These are phyloP conservation scores for Gossypium herbaceum DNA, from an alignment of 345 rosid genomes.

Conservation along the genomic window DNA sequence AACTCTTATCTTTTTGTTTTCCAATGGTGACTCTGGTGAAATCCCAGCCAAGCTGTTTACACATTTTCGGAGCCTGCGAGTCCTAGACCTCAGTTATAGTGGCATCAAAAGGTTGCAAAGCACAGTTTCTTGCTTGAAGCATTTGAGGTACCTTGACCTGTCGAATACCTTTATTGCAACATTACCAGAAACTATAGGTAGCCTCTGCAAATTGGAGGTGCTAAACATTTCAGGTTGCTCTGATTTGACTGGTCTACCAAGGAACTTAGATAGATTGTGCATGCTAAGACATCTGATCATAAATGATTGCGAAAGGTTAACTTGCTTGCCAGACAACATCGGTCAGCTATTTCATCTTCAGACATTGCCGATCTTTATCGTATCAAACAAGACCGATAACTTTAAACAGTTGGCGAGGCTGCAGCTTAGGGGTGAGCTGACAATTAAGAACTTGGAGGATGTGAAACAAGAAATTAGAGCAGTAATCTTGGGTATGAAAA, in stretches of 20 bases:
- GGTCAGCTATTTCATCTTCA: conserved; percentile 4
- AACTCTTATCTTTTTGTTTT: conserved; percentile 15
- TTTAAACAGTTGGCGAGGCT: neutral
- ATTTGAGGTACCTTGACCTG: conserved; percentile 20
- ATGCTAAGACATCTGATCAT: conserved; percentile 20
- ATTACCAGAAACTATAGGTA: conserved; percentile 21
- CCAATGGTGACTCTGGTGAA: conserved; percentile 23
- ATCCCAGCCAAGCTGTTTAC: conserved; percentile 16
- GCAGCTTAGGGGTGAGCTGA: conserved; percentile 12
- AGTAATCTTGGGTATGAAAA: conserved; percentile 3
- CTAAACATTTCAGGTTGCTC: conserved; percentile 19
- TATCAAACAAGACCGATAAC: conserved; percentile 3
- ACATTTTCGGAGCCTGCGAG: conserved; percentile 16
- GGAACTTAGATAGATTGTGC: neutral
- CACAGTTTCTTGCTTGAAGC: conserved; percentile 15
- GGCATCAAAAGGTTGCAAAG: conserved; percentile 16
- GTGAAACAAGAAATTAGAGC: neutral
- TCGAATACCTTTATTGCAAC: conserved; percentile 11
- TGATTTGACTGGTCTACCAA: conserved; percentile 20
- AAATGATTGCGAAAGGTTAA: conserved; percentile 13
- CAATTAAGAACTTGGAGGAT: conserved; percentile 11
- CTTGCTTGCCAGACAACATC: neutral
- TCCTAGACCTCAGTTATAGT: conserved; percentile 20
- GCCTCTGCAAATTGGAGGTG: conserved; percentile 17
- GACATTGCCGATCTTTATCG: conserved; percentile 22